phyloP scores from a whole-genome alignment of 371 early-diverging fungal genomes.

The Coemansia sp. region DNA sequence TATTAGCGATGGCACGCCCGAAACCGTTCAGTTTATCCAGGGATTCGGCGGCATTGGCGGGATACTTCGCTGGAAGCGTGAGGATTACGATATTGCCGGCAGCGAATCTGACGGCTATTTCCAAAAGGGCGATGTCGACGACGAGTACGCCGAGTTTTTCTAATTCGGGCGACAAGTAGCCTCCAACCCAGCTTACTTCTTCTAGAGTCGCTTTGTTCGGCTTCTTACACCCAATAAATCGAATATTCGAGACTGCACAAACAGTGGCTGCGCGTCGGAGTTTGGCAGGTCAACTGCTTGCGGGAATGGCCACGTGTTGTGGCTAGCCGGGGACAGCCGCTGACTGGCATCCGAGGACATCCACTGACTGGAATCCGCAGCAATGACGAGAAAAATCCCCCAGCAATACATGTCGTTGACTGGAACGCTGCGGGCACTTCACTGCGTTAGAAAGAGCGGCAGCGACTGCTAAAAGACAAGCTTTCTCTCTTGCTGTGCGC shows the following conservation, averaged over 20 bases:
- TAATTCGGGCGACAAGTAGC: background rate
- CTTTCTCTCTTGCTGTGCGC: no score
- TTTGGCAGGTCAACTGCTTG: background rate
- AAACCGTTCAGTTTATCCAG: constrained; percentile 99
- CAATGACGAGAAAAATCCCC: no score
- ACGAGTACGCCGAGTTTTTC: constrained; percentile 2
- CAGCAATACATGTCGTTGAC: background rate
- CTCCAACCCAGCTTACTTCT: background rate
- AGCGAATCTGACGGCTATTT: background rate
- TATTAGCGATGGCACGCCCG: constrained; percentile 96
- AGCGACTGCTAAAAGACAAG: no score
- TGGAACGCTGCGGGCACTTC: background rate
- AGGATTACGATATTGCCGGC: constrained; percentile 37
- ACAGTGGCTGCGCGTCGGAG: no score
- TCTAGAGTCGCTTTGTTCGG: no score
- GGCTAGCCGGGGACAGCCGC: background rate
- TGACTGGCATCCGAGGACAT: no score
- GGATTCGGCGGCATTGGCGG: constrained; percentile 99
- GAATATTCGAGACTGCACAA: no score
- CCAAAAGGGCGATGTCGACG: background rate
- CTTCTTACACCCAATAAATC: no score
- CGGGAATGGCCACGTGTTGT: background rate
- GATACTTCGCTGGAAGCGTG: constrained; percentile 92
- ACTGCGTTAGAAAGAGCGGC: background rate
- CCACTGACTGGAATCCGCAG: no score